phyloP scores from a whole-genome alignment of 169 alveolate genomes.

The Amoebophrya sp. region DNA sequence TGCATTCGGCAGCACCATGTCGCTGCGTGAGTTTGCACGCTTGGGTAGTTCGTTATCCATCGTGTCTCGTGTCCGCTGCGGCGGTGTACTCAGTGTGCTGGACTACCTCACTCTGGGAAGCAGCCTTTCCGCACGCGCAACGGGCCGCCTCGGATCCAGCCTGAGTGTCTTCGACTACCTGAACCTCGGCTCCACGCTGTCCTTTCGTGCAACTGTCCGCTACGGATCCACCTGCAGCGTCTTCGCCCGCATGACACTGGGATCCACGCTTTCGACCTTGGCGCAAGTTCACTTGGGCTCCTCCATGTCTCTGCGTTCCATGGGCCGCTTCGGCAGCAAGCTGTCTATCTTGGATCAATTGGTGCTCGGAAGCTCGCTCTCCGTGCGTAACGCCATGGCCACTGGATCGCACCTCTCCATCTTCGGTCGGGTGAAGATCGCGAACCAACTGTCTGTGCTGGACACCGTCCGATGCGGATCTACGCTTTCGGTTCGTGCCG shows the following conservation, averaged over 20 bases:
- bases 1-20: not conserved
- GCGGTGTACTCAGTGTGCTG: not conserved
- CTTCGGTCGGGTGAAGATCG: not conserved
- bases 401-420: not conserved
- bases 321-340: conserved; percentile 11
- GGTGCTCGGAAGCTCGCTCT: conserved; percentile 13
- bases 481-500: not conserved
- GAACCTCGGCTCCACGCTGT: conserved; percentile 8
- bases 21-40: conserved; percentile 22
- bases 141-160: conserved; percentile 6
- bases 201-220: not conserved
- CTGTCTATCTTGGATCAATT: not conserved
- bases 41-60: not conserved
- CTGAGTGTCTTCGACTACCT: not conserved
- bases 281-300: not conserved
- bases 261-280: not conserved
- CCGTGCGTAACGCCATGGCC: not conserved
- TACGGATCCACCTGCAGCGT: not conserved
- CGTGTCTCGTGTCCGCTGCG: not conserved
- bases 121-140: not conserved
- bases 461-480: not conserved
- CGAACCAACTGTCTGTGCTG: not conserved
- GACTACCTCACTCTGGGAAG: not conserved
- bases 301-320: not conserved
- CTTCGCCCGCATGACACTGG: not conserved